phyloP scores from a whole-genome alignment of 768 basidiomycete genomes.

The Lentinula aciculospora region DNA sequence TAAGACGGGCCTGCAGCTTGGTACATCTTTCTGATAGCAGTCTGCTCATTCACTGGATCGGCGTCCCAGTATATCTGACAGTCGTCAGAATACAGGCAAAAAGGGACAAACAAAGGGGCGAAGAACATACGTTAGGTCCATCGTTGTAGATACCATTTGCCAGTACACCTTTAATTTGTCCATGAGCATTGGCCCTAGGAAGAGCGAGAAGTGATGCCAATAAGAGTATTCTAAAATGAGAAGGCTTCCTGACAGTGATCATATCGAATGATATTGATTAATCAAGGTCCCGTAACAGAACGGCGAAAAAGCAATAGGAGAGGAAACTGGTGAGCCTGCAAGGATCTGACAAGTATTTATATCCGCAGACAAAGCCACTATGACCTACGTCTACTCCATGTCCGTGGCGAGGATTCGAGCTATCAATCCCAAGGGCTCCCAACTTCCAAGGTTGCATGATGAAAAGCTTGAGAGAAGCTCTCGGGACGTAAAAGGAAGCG shows the following conservation, averaged over 20 bases:
- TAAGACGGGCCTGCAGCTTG: slow-evolving; percentile 7
- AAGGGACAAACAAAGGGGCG: neutral
- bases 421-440: neutral
- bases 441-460: neutral
- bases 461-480: neutral
- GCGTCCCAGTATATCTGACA: slow-evolving; percentile 9
- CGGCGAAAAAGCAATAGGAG: neutral
- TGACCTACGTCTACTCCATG: neutral
- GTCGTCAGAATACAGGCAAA: neutral
- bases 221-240: neutral
- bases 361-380: neutral
- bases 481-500: neutral
- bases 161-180: slow-evolving; percentile 2
- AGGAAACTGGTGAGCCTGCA: neutral
- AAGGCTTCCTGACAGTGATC: neutral
- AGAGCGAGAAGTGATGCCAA: neutral
- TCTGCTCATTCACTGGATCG: slow-evolving; percentile 6
- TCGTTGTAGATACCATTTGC: neutral
- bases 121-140: slow-evolving; percentile 1
- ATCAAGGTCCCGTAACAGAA: neutral
- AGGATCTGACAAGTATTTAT: neutral
- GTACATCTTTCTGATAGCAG: slow-evolving; percentile 8
- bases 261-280: neutral
- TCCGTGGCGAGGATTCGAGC: neutral
- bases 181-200: neutral